A percentile compares a stretch with the other conserved stretches of the same genome.
phyloP scores from a whole-genome alignment of 352 stramenopile species.

The Globisporangium cederbergense region DNA sequence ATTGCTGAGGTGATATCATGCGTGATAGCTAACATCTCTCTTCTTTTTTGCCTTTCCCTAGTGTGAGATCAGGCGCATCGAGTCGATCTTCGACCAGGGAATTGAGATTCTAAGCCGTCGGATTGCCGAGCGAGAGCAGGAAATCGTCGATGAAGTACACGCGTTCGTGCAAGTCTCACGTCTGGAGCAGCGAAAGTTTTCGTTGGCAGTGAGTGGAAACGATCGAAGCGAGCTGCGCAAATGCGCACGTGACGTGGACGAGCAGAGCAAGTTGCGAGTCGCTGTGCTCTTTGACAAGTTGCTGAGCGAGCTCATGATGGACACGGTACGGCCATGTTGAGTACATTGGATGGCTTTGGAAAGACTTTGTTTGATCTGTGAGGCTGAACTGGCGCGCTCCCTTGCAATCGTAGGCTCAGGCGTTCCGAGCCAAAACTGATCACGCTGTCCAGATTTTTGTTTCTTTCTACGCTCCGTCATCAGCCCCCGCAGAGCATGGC shows the following conservation, averaged over 20 bases:
- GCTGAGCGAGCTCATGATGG: constrained; percentile 17
- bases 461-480: constrained; percentile 9
- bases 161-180: constrained; percentile 11
- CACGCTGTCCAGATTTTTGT: neutral
- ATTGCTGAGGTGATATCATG: too few relatives aligned
- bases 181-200: constrained; percentile 12
- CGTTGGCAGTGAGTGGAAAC: neutral
- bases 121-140: neutral
- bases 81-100: constrained; percentile 10
- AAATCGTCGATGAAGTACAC: constrained; percentile 13
- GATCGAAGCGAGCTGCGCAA: constrained; percentile 13
- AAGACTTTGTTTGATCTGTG: neutral
- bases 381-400: neutral
- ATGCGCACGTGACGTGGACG: constrained; percentile 9
- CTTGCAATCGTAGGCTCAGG: neutral
- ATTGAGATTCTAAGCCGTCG: neutral
- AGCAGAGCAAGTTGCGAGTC: constrained; percentile 14
- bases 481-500: neutral
- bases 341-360: neutral
- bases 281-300: constrained; percentile 10
- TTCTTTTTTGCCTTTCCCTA: neutral
- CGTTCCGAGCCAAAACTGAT: constrained; percentile 1
- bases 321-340: constrained; percentile 3
- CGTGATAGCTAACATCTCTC: neutral
- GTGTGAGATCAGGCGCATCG: constrained; percentile 11